A percentile compares a stretch with the other conserved stretches of the same genome.
phyloP scores from a whole-genome alignment of 2,329 filamentous ascomycete genomes.

The Apiospora malaysiana region DNA sequence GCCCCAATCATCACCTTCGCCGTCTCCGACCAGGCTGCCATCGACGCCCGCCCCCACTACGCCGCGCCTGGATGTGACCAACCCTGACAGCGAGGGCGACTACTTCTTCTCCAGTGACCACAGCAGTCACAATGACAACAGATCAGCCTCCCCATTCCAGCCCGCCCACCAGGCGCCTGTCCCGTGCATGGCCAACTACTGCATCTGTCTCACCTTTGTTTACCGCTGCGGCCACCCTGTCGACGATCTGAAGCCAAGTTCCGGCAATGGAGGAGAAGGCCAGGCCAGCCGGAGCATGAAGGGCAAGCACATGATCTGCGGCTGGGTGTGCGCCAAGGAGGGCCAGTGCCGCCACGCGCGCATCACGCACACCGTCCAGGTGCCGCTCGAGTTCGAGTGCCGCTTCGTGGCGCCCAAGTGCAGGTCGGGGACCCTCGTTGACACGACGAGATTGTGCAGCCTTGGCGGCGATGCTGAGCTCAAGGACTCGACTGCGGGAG shows the following conservation, averaged over 20 bases:
- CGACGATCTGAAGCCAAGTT: neutral
- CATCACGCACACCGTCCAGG: conserved; percentile 1
- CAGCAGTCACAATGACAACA: neutral
- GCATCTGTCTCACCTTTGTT: conserved; percentile 4
- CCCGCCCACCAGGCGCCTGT: neutral
- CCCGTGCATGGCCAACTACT: neutral
- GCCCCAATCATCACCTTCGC: neutral
- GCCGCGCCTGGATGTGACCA: conserved; percentile 7
- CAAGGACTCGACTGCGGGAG: neutral
- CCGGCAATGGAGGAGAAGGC: neutral
- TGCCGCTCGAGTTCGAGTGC: conserved; percentile 3
- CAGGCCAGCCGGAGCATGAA: neutral
- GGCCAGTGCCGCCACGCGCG: neutral
- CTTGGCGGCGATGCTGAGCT: neutral
- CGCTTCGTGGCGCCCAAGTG: neutral
- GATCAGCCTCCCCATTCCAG: neutral
- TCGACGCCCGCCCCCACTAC: neutral
- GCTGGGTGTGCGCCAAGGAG: conserved; percentile 14
- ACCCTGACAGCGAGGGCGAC: neutral
- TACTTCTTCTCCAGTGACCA: neutral
- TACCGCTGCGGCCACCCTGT: conserved; percentile 15
- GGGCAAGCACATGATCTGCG: conserved; percentile 15
- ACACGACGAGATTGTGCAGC: neutral
- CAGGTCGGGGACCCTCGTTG: neutral
- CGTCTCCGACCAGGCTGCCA: neutral